These are phyloP conservation scores for Theobroma cacao DNA, from an alignment of 345 rosid genomes.

Conservation along the genomic window DNA sequence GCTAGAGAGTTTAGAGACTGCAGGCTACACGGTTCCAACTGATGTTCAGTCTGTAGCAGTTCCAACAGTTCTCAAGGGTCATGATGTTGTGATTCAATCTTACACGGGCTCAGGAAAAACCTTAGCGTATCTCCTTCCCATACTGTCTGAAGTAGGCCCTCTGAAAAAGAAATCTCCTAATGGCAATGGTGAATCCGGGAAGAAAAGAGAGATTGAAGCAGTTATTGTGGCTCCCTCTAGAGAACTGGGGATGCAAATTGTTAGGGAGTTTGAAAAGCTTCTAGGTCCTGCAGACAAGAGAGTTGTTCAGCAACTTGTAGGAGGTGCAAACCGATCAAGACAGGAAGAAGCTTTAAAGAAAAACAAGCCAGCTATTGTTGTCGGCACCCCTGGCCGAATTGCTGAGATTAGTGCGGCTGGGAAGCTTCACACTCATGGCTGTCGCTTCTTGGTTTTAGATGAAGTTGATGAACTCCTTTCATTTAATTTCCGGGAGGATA, in stretches of 20 bases:
- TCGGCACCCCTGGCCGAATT: conserved; percentile 92
- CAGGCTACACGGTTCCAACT: conserved; percentile 73
- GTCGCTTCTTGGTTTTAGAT: conserved; percentile 83
- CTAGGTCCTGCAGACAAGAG: conserved; percentile 75
- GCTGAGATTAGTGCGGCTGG: conserved; percentile 96
- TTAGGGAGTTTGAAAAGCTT: conserved; percentile 84
- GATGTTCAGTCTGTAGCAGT: conserved; percentile 86
- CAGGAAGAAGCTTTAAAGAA: conserved; percentile 98
- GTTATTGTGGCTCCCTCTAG: conserved; percentile 95
- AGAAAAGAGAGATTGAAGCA: conserved; percentile 69
- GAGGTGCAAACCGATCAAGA: conserved; percentile 91
- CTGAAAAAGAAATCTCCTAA: conserved; percentile 38
- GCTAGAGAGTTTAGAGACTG: conserved; percentile 62
- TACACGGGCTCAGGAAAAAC: conserved; percentile 97
- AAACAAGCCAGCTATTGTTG: conserved; percentile 84
- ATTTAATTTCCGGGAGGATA: conserved; percentile 83
- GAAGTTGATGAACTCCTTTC: conserved; percentile 94
- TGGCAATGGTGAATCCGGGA: conserved; percentile 33
- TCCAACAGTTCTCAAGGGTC: conserved; percentile 69
- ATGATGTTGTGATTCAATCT: conserved; percentile 84
- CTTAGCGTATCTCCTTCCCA: conserved; percentile 81
- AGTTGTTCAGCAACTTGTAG: conserved; percentile 91
- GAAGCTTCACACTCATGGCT: conserved; percentile 81
- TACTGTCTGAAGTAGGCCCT: conserved; percentile 78
- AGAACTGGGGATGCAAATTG: conserved; percentile 94